A percentile compares a stretch with the other conserved stretches of the same genome.
Conservation (phyloP, 768 basidiomycete genomes). For the Kondoa subrosea region DNA sequence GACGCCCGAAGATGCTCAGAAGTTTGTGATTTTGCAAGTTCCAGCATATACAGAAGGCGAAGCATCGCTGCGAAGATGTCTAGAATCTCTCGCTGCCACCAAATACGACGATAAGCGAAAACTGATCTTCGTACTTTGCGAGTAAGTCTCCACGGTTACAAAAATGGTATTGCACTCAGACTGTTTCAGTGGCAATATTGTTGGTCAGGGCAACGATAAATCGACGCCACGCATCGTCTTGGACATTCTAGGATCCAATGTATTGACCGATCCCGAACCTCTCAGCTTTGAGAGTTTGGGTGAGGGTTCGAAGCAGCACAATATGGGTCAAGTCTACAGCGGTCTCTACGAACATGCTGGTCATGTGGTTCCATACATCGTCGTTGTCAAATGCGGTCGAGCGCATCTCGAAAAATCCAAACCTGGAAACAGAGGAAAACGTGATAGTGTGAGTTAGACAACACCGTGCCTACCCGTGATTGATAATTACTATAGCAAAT, state of each 20-base stretch:
- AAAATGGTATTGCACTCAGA: background rate
- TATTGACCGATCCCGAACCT: slow-evolving; percentile 59
- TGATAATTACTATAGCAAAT: slow-evolving; percentile 49
- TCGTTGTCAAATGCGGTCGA: slow-evolving; percentile 35
- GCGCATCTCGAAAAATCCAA: slow-evolving; percentile 35
- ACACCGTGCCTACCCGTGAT: background rate
- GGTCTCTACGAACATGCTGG: slow-evolving; percentile 84
- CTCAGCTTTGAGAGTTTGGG: slow-evolving; percentile 85
- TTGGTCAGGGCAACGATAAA: slow-evolving; percentile 88
- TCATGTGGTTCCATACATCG: slow-evolving; percentile 88
- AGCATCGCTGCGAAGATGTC: slow-evolving; percentile 61
- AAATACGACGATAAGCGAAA: slow-evolving; percentile 99
- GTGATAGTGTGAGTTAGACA: slow-evolving; percentile 39
- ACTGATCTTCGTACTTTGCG: slow-evolving; percentile 78
- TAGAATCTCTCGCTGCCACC: slow-evolving; percentile 81
- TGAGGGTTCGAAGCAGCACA: slow-evolving; percentile 86
- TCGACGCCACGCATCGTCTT: slow-evolving; percentile 91
- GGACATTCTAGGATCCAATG: slow-evolving; percentile 59
- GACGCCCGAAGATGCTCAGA: slow-evolving; percentile 86
- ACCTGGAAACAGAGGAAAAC: slow-evolving; percentile 94
- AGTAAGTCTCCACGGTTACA: slow-evolving; percentile 29
- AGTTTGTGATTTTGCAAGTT: slow-evolving; percentile 80
- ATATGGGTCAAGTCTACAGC: slow-evolving; percentile 95
- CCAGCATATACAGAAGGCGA: slow-evolving; percentile 98
- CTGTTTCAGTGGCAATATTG: slow-evolving; percentile 57